Conservation (phyloP, 2,329 filamentous ascomycete genomes). For the Lecanoromycetidae sp. region DNA sequence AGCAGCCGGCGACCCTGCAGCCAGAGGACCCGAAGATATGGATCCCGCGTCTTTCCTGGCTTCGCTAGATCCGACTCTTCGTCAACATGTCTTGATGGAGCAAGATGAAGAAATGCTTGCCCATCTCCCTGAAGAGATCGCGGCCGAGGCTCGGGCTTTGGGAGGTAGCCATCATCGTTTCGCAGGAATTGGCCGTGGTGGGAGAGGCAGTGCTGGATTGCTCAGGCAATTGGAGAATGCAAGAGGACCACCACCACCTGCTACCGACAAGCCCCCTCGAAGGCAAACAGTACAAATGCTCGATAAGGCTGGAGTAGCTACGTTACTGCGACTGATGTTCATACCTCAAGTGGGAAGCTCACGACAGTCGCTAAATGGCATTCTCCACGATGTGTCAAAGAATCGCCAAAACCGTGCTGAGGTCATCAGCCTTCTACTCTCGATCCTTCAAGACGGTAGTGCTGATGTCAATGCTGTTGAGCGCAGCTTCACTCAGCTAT, state of each 20-base stretch:
- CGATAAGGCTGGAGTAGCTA: slow-evolving; percentile 89
- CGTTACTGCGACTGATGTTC: slow-evolving; percentile 96
- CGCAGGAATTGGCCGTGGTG: slow-evolving; percentile 27
- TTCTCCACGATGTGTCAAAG: slow-evolving; percentile 83
- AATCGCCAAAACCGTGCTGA: slow-evolving; percentile 94
- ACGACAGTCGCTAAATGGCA: slow-evolving; percentile 68
- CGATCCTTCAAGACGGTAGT: slow-evolving; percentile 91
- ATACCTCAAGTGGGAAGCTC: slow-evolving; percentile 83
- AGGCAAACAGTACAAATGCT: slow-evolving; percentile 90
- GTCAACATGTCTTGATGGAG: slow-evolving; percentile 79
- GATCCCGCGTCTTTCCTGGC: slow-evolving; percentile 85
- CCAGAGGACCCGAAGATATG: slow-evolving; percentile 61
- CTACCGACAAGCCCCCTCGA: slow-evolving; percentile 53
- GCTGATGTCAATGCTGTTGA: slow-evolving; percentile 88
- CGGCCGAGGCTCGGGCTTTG: slow-evolving; percentile 70
- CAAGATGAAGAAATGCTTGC: slow-evolving; percentile 75
- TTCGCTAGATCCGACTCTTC: slow-evolving; percentile 71
- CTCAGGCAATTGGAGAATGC: slow-evolving; percentile 6
- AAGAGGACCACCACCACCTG: slow-evolving; percentile 34
- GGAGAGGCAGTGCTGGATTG: slow-evolving; percentile 9
- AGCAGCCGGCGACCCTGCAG: slow-evolving; percentile 35
- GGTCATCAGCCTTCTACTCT: slow-evolving; percentile 81
- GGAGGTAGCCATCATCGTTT: slow-evolving; percentile 46
- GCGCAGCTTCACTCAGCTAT: slow-evolving; percentile 86
- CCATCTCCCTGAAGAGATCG: slow-evolving; percentile 71